Evolutionary conservation across 176 grass and related monocot genomes (phyloP).

Genomic region (Luzula sylvatica): DNA sequence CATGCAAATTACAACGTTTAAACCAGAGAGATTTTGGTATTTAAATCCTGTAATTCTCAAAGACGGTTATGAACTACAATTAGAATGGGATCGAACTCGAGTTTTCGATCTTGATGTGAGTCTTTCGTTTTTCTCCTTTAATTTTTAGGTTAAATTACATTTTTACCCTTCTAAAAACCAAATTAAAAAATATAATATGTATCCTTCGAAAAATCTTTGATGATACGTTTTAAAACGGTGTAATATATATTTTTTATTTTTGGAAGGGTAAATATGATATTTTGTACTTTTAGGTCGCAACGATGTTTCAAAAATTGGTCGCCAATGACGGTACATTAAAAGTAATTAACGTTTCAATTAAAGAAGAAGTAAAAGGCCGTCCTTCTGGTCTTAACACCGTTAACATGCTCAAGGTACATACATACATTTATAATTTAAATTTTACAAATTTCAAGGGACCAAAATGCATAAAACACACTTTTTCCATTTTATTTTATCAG

Average conservation of each 20-base stretch:
- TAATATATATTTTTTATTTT: neutral
- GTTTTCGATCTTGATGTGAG: slow-evolving; percentile 92
- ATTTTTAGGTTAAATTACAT: neutral
- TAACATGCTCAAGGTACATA: slow-evolving; percentile 87
- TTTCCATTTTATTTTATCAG: slow-evolving; percentile 27
- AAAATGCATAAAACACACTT: neutral
- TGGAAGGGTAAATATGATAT: no score
- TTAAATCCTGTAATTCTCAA: slow-evolving; percentile 74
- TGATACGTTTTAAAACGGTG: neutral
- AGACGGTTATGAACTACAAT: slow-evolving; percentile 62
- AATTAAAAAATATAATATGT: neutral
- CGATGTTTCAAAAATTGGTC: slow-evolving; percentile 96
- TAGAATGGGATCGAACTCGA: slow-evolving; percentile 85
- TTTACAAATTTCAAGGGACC: no score
- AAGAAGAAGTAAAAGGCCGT: slow-evolving; percentile 80
- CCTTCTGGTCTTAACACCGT: slow-evolving; percentile 96
- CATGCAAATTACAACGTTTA: slow-evolving; percentile 95
- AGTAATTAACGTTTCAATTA: slow-evolving; percentile 64
- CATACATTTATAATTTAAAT: no score
- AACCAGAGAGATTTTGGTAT: slow-evolving; percentile 97
- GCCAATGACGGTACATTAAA: slow-evolving; percentile 55
- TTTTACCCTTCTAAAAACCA: neutral
- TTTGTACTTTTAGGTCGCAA: slow-evolving; percentile 54
- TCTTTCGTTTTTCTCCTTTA: slow-evolving; percentile 6
- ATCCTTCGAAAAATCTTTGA: no score